Conservation (phyloP, 768 basidiomycete genomes). For the Leccinellum rugosiceps region DNA sequence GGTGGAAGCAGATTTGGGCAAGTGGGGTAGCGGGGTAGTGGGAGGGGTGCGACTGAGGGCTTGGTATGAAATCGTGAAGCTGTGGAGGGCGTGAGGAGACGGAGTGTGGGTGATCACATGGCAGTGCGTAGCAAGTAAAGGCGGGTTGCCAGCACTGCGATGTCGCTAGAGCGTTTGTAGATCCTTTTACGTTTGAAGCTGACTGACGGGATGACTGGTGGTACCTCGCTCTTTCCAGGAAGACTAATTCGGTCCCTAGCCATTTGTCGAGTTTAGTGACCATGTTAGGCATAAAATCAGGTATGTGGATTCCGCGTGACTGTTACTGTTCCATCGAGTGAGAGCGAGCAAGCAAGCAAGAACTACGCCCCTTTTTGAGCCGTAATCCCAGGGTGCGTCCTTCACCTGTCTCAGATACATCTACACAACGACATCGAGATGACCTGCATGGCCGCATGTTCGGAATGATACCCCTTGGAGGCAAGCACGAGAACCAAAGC, state of each 20-base stretch:
- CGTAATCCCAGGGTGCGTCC: too few species aligned
- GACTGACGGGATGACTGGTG: too few species aligned
- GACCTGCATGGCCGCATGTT: too few species aligned
- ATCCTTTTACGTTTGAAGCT: too few species aligned
- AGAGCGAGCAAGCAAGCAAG: constrained; percentile 31
- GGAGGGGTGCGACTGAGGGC: too few species aligned
- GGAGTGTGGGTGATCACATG: constrained; percentile 10
- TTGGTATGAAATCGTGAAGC: neutral
- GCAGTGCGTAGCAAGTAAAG: constrained; percentile 25
- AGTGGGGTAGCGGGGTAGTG: constrained; percentile 1
- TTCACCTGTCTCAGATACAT: too few species aligned
- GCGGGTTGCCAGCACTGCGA: constrained; percentile 11
- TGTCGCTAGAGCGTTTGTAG: neutral
- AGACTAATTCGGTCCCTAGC: neutral
- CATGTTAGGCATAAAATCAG: constrained; percentile 35
- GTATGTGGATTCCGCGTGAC: constrained; percentile 29
- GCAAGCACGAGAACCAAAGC: constrained; percentile 42
- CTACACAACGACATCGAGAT: too few species aligned
- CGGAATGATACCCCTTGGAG: constrained; percentile 50
- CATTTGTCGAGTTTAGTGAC: constrained; percentile 11
- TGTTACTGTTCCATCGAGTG: constrained; percentile 31
- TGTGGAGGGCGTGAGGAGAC: constrained; percentile 14
- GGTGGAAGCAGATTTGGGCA: constrained; percentile 16
- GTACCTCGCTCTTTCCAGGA: too few species aligned
- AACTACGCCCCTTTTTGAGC: too few species aligned